Percentiles rank a stretch among this genome's conserved stretches.
Conservation (phyloP, 2,329 filamentous ascomycete species). For the Phialophora macrospora region DNA sequence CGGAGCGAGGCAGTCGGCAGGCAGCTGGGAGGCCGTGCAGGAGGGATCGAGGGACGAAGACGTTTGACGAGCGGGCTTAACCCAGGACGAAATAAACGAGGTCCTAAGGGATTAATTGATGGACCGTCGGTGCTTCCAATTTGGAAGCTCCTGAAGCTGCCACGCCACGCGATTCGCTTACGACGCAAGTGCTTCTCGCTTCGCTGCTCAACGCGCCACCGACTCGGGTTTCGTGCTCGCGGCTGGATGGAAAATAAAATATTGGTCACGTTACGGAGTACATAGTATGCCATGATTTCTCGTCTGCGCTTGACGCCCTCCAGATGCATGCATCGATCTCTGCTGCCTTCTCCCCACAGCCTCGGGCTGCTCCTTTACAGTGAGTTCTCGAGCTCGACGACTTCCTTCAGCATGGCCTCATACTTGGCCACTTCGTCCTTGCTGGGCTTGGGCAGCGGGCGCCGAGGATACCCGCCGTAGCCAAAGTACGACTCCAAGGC, state of each 20-base stretch:
- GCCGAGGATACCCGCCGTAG: slow-evolving; percentile 67
- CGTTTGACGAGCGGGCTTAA: not conserved
- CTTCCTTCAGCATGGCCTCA: slow-evolving; percentile 48
- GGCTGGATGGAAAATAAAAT: not conserved
- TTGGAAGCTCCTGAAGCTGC: not conserved
- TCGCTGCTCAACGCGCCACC: not conserved
- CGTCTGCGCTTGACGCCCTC: not conserved
- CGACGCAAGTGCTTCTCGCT: not conserved
- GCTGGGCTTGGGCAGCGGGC: slow-evolving; percentile 59
- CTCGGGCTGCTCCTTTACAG: slow-evolving; percentile 16
- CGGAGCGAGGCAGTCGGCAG: not conserved
- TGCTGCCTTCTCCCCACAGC: not conserved
- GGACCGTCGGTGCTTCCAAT: not conserved
- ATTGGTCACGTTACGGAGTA: not conserved
- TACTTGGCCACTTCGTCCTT: slow-evolving; percentile 42
- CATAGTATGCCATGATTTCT: not conserved
- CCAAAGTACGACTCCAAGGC: slow-evolving; percentile 66
- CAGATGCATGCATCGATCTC: not conserved
- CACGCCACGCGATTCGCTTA: not conserved
- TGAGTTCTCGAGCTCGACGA: slow-evolving; percentile 46
- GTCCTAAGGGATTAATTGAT: not conserved
- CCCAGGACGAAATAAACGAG: not conserved
- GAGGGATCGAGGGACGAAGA: not conserved
- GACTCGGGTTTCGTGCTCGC: not conserved
- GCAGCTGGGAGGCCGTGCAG: not conserved